Evolutionary conservation across 306 rosid species (phyloP).

Genomic region (Glycine tomentella): DNA sequence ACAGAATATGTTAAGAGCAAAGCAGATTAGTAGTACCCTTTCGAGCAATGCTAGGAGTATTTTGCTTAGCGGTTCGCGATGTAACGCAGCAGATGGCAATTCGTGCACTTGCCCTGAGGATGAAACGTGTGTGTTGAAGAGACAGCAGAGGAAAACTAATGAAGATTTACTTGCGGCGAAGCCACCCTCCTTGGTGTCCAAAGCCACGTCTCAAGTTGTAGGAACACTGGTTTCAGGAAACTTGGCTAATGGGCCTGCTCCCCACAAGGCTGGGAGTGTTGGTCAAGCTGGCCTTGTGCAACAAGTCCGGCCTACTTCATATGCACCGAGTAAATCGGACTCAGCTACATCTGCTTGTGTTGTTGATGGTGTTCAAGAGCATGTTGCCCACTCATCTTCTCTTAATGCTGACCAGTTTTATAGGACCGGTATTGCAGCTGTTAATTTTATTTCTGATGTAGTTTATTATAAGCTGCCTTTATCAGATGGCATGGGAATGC

Average conservation of each 20-base stretch:
- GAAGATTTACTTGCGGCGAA: slow-evolving; percentile 59
- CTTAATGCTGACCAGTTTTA: slow-evolving; percentile 69
- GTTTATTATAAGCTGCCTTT: slow-evolving; percentile 70
- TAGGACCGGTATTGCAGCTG: slow-evolving; percentile 82
- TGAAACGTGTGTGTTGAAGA: slow-evolving; percentile 72
- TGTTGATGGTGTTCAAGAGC: slow-evolving; percentile 51
- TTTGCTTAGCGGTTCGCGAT: slow-evolving; percentile 73
- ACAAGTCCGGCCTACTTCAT: slow-evolving; percentile 51
- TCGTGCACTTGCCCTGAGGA: slow-evolving; percentile 86
- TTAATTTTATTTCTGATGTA: slow-evolving; percentile 76
- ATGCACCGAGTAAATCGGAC: slow-evolving; percentile 56
- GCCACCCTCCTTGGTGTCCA: slow-evolving; percentile 57
- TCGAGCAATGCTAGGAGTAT: slow-evolving; percentile 85
- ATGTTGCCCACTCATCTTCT: slow-evolving; percentile 50
- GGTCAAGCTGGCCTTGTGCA: slow-evolving; percentile 50
- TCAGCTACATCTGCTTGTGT: slow-evolving; percentile 59
- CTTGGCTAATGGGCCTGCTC: slow-evolving; percentile 48
- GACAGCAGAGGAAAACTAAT: slow-evolving; percentile 56
- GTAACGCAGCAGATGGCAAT: slow-evolving; percentile 73
- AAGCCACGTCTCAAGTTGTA: slow-evolving; percentile 57
- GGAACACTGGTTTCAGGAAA: slow-evolving; percentile 57
- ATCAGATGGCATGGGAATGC: slow-evolving; percentile 70
- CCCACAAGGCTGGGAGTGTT: slow-evolving; percentile 55
- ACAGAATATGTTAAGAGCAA: slow-evolving; percentile 82
- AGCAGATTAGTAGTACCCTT: slow-evolving; percentile 73